Conservation (phyloP, 306 rosid species). For the Citrullus mucosospermus region DNA sequence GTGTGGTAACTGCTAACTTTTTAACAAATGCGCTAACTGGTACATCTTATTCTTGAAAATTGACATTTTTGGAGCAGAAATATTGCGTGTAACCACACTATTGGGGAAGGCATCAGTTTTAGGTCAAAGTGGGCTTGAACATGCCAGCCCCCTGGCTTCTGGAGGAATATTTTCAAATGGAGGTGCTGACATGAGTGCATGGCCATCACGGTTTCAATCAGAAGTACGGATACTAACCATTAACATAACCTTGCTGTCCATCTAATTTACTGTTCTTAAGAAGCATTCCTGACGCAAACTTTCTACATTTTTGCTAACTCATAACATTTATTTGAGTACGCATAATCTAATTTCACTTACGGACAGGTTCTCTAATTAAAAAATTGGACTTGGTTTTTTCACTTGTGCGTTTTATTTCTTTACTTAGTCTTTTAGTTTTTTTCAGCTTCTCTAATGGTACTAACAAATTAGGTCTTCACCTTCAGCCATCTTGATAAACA, state of each 20-base stretch:
- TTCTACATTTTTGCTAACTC: constrained; percentile 56
- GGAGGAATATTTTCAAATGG: constrained; percentile 92
- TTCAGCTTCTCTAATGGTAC: background rate
- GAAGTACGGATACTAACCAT: constrained; percentile 99
- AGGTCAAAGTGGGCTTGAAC: constrained; percentile 99
- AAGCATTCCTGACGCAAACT: constrained; percentile 64
- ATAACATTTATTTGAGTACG: constrained; percentile 39
- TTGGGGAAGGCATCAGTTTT: constrained; percentile 99
- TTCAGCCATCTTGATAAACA: constrained; percentile 1
- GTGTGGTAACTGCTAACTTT: constrained; percentile 93
- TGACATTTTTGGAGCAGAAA: constrained; percentile 99
- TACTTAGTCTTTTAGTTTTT: background rate
- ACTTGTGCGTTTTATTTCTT: background rate
- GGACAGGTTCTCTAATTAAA: constrained; percentile 33
- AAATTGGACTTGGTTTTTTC: background rate
- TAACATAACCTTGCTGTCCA: constrained; percentile 88
- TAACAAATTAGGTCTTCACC: constrained; percentile 2
- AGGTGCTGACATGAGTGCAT: constrained; percentile 80
- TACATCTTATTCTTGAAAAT: constrained; percentile 96
- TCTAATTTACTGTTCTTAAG: constrained; percentile 73
- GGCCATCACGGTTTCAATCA: constrained; percentile 98
- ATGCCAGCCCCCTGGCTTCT: constrained; percentile 96
- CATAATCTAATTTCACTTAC: constrained; percentile 41
- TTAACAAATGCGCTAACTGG: constrained; percentile 94
- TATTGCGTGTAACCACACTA: constrained; percentile 99